These are phyloP conservation scores for Xerocomus amazonicus DNA, from an alignment of 1,284 basidiomycete species.

Conservation along the genomic window DNA sequence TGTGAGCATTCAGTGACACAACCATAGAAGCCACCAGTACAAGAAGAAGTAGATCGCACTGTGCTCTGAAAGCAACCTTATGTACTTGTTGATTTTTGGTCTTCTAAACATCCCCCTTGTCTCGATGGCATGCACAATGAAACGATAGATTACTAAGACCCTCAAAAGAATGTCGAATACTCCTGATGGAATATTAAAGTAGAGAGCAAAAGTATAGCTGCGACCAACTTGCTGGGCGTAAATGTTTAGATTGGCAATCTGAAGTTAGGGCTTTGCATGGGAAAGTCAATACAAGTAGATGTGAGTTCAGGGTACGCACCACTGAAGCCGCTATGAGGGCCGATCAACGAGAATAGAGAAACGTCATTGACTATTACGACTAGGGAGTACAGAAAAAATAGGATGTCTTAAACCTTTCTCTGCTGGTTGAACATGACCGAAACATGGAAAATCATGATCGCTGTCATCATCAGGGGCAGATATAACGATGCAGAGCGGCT, in stretches of 20 bases:
- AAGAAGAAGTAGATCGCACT: conserved; percentile 13
- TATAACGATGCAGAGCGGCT: too few relatives aligned
- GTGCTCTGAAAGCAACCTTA: conserved; percentile 8
- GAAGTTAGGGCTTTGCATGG: neutral
- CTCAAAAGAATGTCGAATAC: conserved; percentile 9
- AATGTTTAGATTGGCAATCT: neutral
- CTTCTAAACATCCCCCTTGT: conserved; percentile 1
- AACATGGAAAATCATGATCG: conserved; percentile 14
- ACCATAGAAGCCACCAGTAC: neutral
- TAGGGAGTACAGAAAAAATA: conserved; percentile 2
- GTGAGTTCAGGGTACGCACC: neutral
- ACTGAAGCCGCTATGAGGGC: conserved; percentile 3
- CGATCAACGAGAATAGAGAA: neutral
- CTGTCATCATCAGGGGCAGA: neutral
- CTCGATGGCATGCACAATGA: conserved; percentile 5
- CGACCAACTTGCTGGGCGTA: neutral
- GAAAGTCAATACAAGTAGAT: too few relatives aligned
- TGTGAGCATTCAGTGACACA: neutral
- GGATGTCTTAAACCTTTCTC: neutral
- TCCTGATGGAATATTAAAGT: conserved; percentile 1
- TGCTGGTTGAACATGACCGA: conserved; percentile 11
- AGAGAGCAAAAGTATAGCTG: neutral
- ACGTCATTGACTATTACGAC: neutral
- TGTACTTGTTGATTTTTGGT: conserved; percentile 7
- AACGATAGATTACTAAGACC: conserved; percentile 7